phyloP scores from a whole-genome alignment of 192 early-diverging fungal species.

The Powellomyces hirtus region DNA sequence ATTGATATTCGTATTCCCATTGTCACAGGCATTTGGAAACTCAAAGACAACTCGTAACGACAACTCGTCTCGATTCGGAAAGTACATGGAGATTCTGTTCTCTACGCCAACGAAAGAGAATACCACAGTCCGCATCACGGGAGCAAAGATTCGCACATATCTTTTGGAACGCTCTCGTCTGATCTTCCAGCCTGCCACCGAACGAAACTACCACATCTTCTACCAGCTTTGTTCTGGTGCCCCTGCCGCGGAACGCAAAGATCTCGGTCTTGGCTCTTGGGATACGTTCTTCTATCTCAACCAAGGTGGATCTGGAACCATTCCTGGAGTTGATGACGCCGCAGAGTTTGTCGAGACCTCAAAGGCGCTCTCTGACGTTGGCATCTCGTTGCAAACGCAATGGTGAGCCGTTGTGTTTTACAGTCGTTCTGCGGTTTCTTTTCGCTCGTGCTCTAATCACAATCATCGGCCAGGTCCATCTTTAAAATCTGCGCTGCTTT shows the following conservation, averaged over 20 bases:
- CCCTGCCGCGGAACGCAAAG: constrained; percentile 77
- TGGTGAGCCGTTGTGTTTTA: constrained; percentile 62
- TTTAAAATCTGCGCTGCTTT: constrained; percentile 89
- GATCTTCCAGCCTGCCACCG: constrained; percentile 87
- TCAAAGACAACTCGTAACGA: constrained; percentile 99
- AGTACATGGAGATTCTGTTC: constrained; percentile 97
- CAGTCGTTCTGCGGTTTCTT: not conserved
- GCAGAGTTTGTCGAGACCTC: constrained; percentile 88
- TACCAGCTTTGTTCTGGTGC: constrained; percentile 96
- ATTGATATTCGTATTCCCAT: not conserved
- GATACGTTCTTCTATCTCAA: constrained; percentile 81
- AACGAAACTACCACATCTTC: constrained; percentile 99
- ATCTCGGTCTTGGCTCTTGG: constrained; percentile 75
- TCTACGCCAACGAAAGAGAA: constrained; percentile 53
- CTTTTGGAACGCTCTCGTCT: constrained; percentile 93
- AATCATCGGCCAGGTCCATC: constrained; percentile 61
- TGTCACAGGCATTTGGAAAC: constrained; percentile 83
- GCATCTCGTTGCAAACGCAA: constrained; percentile 78
- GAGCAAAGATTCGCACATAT: constrained; percentile 94
- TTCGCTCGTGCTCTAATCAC: not conserved
- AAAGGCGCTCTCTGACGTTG: constrained; percentile 79
- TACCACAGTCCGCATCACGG: constrained; percentile 71
- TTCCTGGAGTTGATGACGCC: constrained; percentile 88
- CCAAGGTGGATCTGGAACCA: constrained; percentile 76
- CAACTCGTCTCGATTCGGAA: constrained; percentile 97